Conservation (phyloP, 352 stramenopile genomes). For the Blastocystis sp. region DNA sequence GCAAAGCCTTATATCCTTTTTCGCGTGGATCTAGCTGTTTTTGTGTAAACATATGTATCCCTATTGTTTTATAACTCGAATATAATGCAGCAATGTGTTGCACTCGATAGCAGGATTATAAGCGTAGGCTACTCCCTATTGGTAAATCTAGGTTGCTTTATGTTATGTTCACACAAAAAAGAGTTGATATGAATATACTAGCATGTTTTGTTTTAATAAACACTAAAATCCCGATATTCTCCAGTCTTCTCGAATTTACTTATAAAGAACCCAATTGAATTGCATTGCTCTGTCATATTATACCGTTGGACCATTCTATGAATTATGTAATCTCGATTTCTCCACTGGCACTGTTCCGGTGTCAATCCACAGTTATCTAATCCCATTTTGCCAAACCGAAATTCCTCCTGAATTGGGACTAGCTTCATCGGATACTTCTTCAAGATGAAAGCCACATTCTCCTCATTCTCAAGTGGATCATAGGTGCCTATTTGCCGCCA, state of each 20-base stretch:
- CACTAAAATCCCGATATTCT: not conserved
- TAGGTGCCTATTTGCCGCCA: not conserved
- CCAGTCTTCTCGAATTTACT: constrained; percentile 58
- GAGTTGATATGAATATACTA: too few relatives aligned
- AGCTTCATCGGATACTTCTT: constrained; percentile 61
- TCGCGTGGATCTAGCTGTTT: too few relatives aligned
- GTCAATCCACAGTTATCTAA: constrained; percentile 52
- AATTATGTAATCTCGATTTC: not conserved
- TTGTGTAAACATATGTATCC: too few relatives aligned
- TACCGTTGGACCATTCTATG: constrained; percentile 61
- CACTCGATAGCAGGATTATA: too few relatives aligned
- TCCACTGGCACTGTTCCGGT: constrained; percentile 3
- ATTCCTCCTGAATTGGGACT: not conserved
- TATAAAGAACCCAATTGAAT: constrained; percentile 62
- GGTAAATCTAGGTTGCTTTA: too few relatives aligned
- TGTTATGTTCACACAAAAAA: too few relatives aligned
- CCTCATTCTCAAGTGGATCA: constrained; percentile 53
- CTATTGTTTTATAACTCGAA: too few relatives aligned
- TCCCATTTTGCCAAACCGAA: constrained; percentile 25
- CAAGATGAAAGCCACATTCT: constrained; percentile 51
- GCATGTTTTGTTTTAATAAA: too few relatives aligned
- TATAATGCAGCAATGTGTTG: too few relatives aligned
- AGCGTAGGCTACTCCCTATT: too few relatives aligned
- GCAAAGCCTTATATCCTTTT: too few relatives aligned
- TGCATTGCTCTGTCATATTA: constrained; percentile 57